Conservation (phyloP, 306 rosid genomes). For the Vachellia collinsii region DNA sequence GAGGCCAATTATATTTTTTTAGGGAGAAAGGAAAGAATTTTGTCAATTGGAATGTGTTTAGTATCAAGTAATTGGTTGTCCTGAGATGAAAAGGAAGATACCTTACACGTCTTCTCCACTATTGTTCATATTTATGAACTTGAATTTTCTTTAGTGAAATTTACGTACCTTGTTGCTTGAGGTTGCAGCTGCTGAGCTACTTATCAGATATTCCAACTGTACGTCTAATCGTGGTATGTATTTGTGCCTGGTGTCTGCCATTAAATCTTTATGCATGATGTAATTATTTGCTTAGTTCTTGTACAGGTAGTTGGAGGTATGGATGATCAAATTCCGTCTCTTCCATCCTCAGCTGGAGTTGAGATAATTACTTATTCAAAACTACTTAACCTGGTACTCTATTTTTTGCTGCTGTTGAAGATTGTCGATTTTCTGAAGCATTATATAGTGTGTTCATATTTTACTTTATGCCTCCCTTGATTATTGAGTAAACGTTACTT, state of each 20-base stretch:
- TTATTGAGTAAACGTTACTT: conserved; percentile 28
- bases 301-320: conserved; percentile 86
- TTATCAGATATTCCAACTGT: conserved; percentile 85
- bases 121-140: conserved; percentile 7
- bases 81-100: conserved; percentile 6
- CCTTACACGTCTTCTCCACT: background rate
- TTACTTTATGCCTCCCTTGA: conserved; percentile 25
- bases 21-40: background rate
- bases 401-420: conserved; percentile 34
- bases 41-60: background rate
- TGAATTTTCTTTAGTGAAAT: conserved; percentile 36
- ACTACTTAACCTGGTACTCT: conserved; percentile 75
- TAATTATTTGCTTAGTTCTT: conserved; percentile 33
- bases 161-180: conserved; percentile 39
- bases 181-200: conserved; percentile 86
- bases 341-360: conserved; percentile 79
- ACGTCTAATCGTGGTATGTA: conserved; percentile 89
- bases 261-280: conserved; percentile 29
- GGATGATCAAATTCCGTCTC: conserved; percentile 83
- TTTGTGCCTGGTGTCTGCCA: conserved; percentile 31
- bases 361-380: conserved; percentile 75
- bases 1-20: background rate
- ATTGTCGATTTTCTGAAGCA: conserved; percentile 35
- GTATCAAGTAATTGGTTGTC: conserved; percentile 26
- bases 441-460: conserved; percentile 1